Percentiles rank a stretch among this genome's conserved stretches.
Evolutionary conservation across 768 basidiomycete species (phyloP).

Genomic region (Vishniacozyma victoriae): DNA sequence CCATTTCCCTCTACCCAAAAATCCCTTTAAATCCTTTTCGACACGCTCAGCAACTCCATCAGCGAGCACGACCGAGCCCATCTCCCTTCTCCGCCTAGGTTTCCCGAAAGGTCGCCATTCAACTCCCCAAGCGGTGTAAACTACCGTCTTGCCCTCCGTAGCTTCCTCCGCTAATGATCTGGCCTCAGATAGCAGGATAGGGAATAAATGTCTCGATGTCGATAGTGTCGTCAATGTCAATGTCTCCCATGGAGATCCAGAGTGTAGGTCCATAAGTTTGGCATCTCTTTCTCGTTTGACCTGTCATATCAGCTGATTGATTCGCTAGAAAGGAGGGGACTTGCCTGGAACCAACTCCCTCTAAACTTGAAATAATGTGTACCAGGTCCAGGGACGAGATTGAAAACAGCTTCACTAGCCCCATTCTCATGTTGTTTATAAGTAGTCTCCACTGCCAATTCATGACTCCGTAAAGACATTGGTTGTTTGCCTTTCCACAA

Average conservation of each 20-base stretch:
- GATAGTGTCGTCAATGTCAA: conserved; percentile 89
- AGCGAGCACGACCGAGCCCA: conserved; percentile 82
- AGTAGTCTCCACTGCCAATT: conserved; percentile 87
- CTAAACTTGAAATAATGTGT: conserved; percentile 85
- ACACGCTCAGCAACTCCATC: conserved; percentile 77
- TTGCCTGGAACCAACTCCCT: conserved; percentile 92
- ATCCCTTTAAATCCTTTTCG: conserved; percentile 71
- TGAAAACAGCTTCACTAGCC: conserved; percentile 80
- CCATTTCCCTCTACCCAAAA: conserved; percentile 80
- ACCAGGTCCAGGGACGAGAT: conserved; percentile 91
- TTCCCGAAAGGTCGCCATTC: conserved; percentile 96
- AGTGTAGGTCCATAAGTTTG: conserved; percentile 81
- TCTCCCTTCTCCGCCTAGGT: conserved; percentile 75
- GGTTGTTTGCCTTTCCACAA: conserved; percentile 18
- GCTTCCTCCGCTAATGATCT: conserved; percentile 74
- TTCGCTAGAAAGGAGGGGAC: not conserved
- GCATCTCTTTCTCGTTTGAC: conserved; percentile 92
- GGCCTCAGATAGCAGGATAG: conserved; percentile 77
- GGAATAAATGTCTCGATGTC: conserved; percentile 73
- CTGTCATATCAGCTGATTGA: conserved; percentile 48
- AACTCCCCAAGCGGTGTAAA: conserved; percentile 92
- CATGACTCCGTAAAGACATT: conserved; percentile 70
- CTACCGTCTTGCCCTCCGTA: conserved; percentile 89
- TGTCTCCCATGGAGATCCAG: conserved; percentile 95
- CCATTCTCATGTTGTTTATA: conserved; percentile 86